Evolutionary conservation across 2,329 filamentous ascomycete genomes (phyloP), one percentile per base, ranked within the genome.

Genomic region (Chaetothyriales sp.): DNA sequence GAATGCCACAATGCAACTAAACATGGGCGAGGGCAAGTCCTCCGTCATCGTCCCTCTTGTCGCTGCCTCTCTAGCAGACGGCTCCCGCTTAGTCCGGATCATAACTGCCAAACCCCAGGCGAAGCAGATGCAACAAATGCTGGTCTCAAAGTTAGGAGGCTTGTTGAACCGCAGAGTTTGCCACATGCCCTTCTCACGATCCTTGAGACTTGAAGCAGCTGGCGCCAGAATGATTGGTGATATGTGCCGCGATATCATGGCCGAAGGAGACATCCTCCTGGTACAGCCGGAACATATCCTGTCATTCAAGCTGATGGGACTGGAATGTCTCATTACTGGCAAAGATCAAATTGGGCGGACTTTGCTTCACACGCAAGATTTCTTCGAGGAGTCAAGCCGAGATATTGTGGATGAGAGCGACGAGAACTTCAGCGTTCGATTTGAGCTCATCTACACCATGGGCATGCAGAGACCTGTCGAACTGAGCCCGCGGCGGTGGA

Each of bases 1-100:
- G 0, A 83, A 80, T 55, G 62, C 71, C 0, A 73, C 80, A 0
- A 73, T 84, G 69, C 80, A 84, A 58, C 62, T 86, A 2, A 84
- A 83, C 56, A 86, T 85, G 81, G 81, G 81, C 0, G 75, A 83
- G 59, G 81, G 81, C 0, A 85, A 85, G 54, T 79, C 79, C 0
- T 82, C 81, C 0, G 76, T 84, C 1, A 84, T 88, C 48, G 72
- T 82, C 0, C 82, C 81, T 0, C 79, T 83, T 26, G 74, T 82
- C 0, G 75, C 76, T 0, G 64, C 74, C 0, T 63, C 68, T 0
- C 61, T 83, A 0, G 76, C 77, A 0, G 67, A 84, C 46, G 66
- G 68, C 0, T 59, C 62, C 0, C 69, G 63, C 3, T 63, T 84
- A 0, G 73, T 76, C 0, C 67, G 79, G 2, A 70, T 84, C 0